Evolutionary conservation across 169 alveolate genomes (phyloP).

Genomic region (Eimeria sp.): DNA sequence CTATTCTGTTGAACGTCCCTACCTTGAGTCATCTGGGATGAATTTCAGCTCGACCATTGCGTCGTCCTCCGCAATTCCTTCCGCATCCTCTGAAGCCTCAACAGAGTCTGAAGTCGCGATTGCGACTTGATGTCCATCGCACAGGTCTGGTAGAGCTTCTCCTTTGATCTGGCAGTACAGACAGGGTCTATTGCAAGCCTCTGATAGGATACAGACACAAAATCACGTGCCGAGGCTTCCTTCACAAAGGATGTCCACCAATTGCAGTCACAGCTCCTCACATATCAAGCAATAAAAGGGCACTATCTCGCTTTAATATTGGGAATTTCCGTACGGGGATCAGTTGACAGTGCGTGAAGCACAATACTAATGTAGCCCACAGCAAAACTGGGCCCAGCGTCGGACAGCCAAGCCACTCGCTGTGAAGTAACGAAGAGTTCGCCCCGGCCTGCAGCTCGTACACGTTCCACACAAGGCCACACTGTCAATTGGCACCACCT

Average conservation of each 20-base stretch:
- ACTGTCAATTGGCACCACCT: neutral
- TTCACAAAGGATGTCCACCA: neutral
- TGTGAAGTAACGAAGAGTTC: conserved; percentile 71
- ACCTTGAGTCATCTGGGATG: conserved; percentile 70
- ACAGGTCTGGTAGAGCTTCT: conserved; percentile 8
- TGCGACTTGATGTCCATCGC: conserved; percentile 13
- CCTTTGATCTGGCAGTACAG: conserved; percentile 70
- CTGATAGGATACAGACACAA: conserved; percentile 1
- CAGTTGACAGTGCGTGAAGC: conserved; percentile 89
- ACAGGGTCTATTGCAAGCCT: conserved; percentile 55
- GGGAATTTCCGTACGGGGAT: conserved; percentile 88
- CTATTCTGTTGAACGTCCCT: neutral
- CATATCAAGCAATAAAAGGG: neutral
- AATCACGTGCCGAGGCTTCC: neutral
- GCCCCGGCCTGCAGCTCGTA: conserved; percentile 61
- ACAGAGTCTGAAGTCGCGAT: conserved; percentile 37
- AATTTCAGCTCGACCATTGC: conserved; percentile 53
- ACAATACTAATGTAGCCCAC: conserved; percentile 89
- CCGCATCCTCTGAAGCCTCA: conserved; percentile 35
- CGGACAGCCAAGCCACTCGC: conserved; percentile 83
- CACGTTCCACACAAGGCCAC: neutral
- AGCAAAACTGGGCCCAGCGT: conserved; percentile 77
- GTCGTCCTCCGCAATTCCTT: conserved; percentile 28
- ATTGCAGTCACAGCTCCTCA: neutral
- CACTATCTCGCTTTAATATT: neutral